Conservation (phyloP, 352 stramenopile species). For the Elongisporangium prolatum region DNA sequence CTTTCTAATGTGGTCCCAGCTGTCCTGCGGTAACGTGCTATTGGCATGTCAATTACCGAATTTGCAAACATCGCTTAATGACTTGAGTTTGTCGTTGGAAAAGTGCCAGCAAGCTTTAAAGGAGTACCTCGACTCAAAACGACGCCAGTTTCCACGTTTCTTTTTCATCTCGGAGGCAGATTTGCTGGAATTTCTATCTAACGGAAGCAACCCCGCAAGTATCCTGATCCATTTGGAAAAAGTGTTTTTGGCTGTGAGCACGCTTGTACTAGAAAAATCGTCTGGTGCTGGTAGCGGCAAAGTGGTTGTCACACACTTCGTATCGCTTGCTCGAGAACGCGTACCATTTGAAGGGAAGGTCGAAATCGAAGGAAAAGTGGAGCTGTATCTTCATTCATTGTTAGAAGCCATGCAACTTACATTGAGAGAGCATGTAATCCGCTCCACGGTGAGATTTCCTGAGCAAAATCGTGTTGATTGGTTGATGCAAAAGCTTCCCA, state of each 20-base stretch:
- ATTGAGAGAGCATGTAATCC: conserved; percentile 84
- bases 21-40: conserved; percentile 63
- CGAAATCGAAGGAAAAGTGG: conserved; percentile 91
- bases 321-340: conserved; percentile 88
- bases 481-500: conserved; percentile 79
- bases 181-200: conserved; percentile 93
- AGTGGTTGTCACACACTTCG: conserved; percentile 80
- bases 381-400: conserved; percentile 93
- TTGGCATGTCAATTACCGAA: conserved; percentile 80
- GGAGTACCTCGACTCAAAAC: conserved; percentile 93
- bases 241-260: conserved; percentile 67
- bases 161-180: conserved; percentile 96
- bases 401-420: conserved; percentile 89
- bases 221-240: conserved; percentile 92
- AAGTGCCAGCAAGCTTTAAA: conserved; percentile 92
- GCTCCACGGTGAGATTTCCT: conserved; percentile 85
- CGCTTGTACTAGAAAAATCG: conserved; percentile 56
- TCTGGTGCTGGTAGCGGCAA: conserved; percentile 14
- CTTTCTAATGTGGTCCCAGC: conserved; percentile 68
- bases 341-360: conserved; percentile 89
- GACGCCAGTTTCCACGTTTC: conserved; percentile 90
- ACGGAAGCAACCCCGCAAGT: conserved; percentile 82
- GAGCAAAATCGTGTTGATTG: conserved; percentile 91
- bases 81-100: conserved; percentile 79
- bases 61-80: conserved; percentile 65